Evolutionary conservation across 495 filamentous ascomycete genomes (phyloP), one percentile per base, ranked within the genome.

Genomic region (Daldinia decipiens): DNA sequence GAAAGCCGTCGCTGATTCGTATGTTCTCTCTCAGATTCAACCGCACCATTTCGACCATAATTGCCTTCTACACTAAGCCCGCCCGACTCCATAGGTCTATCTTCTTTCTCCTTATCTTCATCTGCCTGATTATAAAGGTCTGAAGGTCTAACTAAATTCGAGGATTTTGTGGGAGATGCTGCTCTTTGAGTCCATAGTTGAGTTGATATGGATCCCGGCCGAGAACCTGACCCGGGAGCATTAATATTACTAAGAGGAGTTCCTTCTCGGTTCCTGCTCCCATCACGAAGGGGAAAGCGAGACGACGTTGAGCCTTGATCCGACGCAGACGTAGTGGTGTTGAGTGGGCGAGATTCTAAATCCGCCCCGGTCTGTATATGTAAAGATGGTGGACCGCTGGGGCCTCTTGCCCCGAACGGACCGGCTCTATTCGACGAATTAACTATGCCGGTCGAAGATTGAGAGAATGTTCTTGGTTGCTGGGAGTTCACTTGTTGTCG

Each of bases 51-150:
- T 34, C 71, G 65, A 32, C 70, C 70, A 45, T 70, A 43, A 19
- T 77, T 60, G 36, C 79, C 77, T 62, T 85, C 84, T 64, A 82
- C 69, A 56, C 79, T 86, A 27, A 82, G 80, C 57, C 81, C 78
- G 36, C 79, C 76, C 13, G 86, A 85, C 0, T 89, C 89, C 59
- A 83, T 76, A 19, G 85, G 85, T 52, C 81, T 82, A 12, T 84
- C 78, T 76, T 89, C 86, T 60, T 78, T 82, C 65, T 87, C 81
- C 61, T 82, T 85, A 64, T 92, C 91, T 68, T 93, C 91, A 50
- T 87, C 87, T 76, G 91, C 83, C 2, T 91, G 87, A 62, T 84
- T 88, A 75, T 95, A 95, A 34, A 94, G 91, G 68, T 97, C 92
- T 21, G 89, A 89, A 11, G 93, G 92, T 17, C 91, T 84, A 26